Evolutionary conservation across 2,329 filamentous ascomycete species (phyloP).

Genomic region (Cercospora nicotianae): DNA sequence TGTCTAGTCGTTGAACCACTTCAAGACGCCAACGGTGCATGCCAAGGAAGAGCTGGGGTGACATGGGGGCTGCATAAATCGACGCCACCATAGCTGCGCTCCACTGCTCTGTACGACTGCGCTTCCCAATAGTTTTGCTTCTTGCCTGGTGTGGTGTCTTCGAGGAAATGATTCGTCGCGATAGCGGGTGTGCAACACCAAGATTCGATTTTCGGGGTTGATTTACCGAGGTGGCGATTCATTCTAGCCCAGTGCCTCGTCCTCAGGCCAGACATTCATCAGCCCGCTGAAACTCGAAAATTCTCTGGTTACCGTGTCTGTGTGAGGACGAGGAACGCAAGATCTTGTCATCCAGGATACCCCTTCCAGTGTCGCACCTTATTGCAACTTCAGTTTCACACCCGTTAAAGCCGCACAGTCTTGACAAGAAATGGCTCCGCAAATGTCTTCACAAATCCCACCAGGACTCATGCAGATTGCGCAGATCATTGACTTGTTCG

Average conservation of each 20-base stretch:
- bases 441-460: slow-evolving; percentile 37
- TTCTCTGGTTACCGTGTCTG: background rate
- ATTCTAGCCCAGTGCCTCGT: background rate
- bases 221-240: background rate
- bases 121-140: background rate
- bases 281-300: background rate
- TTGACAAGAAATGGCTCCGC: background rate
- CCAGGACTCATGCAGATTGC: slow-evolving; percentile 67
- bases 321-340: background rate
- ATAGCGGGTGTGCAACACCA: background rate
- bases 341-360: background rate
- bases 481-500: slow-evolving; percentile 59
- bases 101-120: background rate
- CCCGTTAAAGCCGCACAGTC: background rate
- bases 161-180: background rate
- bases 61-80: background rate
- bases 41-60: background rate
- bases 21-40: background rate
- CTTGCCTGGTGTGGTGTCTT: background rate
- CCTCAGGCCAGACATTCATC: background rate
- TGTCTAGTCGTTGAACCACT: background rate
- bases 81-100: background rate
- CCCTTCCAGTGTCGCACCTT: slow-evolving; percentile 4
- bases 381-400: slow-evolving; percentile 16
- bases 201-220: background rate